Conservation (phyloP, 108 stramenopile genomes). For the Pseudonitzschia delicatissima region DNA sequence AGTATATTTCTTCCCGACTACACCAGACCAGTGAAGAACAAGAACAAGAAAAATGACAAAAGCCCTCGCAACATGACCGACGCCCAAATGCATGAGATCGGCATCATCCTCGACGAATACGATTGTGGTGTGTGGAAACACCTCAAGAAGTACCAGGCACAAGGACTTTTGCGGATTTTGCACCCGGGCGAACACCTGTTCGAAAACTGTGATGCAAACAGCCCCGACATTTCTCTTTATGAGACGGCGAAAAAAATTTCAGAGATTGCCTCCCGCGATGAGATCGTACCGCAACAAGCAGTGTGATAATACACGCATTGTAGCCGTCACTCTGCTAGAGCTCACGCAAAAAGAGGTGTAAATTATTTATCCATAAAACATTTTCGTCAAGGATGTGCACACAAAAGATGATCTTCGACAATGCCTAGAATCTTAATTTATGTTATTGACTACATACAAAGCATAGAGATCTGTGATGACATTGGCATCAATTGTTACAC, state of each 20-base stretch:
- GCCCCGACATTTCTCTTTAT: neutral
- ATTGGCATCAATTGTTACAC: too few relatives aligned
- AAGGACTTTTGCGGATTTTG: neutral
- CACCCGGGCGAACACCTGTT: neutral
- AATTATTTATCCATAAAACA: too few relatives aligned
- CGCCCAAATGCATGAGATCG: neutral
- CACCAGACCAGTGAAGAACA: neutral
- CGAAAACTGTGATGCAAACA: neutral
- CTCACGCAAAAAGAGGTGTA: too few relatives aligned
- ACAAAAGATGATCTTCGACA: too few relatives aligned
- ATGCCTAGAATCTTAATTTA: too few relatives aligned
- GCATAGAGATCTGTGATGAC: too few relatives aligned
- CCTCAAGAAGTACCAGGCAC: neutral
- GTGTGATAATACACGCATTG: too few relatives aligned
- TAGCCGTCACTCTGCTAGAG: too few relatives aligned
- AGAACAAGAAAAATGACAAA: neutral
- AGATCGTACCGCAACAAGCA: too few relatives aligned
- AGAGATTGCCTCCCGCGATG: too few relatives aligned
- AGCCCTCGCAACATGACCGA: neutral
- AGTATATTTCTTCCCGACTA: neutral
- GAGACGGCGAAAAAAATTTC: neutral
- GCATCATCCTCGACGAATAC: neutral
- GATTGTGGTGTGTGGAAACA: conserved; percentile 10
- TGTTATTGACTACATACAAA: too few relatives aligned
- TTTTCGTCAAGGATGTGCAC: too few relatives aligned